A percentile compares a stretch with the other conserved stretches of the same genome.
Evolutionary conservation across 2,329 filamentous ascomycete genomes (phyloP).

Genomic region (Hortaea werneckii): DNA sequence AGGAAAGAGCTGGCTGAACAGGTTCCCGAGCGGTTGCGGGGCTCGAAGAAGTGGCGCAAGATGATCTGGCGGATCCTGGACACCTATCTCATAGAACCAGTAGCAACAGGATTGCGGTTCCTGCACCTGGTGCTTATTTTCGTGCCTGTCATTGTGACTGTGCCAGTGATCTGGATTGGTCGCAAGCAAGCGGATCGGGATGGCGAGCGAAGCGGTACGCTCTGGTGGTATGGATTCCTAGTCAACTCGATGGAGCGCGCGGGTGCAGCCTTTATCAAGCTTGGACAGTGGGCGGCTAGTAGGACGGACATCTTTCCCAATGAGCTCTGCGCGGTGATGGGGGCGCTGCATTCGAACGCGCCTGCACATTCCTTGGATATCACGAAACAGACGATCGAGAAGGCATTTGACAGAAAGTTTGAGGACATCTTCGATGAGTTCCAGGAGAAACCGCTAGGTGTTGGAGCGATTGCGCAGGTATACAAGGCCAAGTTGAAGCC

Average conservation of each 20-base stretch:
- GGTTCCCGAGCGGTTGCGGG: slow-evolving; percentile 51
- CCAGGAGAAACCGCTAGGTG: slow-evolving; percentile 75
- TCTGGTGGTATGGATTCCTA: slow-evolving; percentile 92
- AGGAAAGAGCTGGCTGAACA: slow-evolving; percentile 64
- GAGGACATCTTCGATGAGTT: slow-evolving; percentile 96
- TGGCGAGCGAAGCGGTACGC: slow-evolving; percentile 66
- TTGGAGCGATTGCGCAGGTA: slow-evolving; percentile 93
- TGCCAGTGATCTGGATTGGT: slow-evolving; percentile 77
- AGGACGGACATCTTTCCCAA: slow-evolving; percentile 91
- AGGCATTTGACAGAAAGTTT: slow-evolving; percentile 73
- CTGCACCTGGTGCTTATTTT: slow-evolving; percentile 81
- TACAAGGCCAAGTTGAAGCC: slow-evolving; percentile 90
- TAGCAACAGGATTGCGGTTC: slow-evolving; percentile 81
- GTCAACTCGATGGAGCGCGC: slow-evolving; percentile 85
- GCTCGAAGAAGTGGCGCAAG: slow-evolving; percentile 49
- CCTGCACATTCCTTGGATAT: slow-evolving; percentile 76
- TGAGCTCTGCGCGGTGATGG: slow-evolving; percentile 88
- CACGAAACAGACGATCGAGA: slow-evolving; percentile 69
- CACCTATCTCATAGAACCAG: slow-evolving; percentile 64
- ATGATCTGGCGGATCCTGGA: slow-evolving; percentile 59
- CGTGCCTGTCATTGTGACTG: slow-evolving; percentile 71
- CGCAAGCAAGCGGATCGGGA: slow-evolving; percentile 51
- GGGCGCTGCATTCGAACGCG: slow-evolving; percentile 85
- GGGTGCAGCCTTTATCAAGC: slow-evolving; percentile 95
- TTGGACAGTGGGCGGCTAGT: slow-evolving; percentile 97